Conservation (phyloP, 257 asterid genomes). For the Jacaranda copaia region DNA sequence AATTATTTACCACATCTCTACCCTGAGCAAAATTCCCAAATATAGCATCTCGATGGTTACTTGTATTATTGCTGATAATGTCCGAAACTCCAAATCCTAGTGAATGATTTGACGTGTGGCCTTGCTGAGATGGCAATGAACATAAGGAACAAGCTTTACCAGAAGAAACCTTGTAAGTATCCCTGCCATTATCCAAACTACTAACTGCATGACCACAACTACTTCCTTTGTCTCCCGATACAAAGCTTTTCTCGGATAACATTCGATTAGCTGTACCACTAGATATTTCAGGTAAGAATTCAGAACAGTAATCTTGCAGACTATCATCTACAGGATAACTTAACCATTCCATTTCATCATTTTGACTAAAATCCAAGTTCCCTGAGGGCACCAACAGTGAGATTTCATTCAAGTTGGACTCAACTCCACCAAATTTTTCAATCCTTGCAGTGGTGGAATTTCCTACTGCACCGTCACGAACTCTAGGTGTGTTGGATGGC, state of each 20-base stretch:
- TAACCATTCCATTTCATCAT: constrained; percentile 68
- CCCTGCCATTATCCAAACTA: constrained; percentile 24
- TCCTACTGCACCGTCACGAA: constrained; percentile 37
- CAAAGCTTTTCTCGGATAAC: constrained; percentile 40
- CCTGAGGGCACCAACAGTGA: constrained; percentile 49
- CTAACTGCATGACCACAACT: constrained; percentile 37
- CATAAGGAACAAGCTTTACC: constrained; percentile 40
- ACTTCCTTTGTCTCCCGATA: constrained; percentile 41
- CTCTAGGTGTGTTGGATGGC: constrained; percentile 36
- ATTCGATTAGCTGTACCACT: constrained; percentile 46
- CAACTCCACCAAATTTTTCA: constrained; percentile 50
- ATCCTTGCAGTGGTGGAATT: constrained; percentile 35
- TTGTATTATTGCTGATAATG: constrained; percentile 38
- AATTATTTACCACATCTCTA: constrained; percentile 41
- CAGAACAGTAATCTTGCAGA: constrained; percentile 55
- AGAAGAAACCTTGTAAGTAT: constrained; percentile 44
- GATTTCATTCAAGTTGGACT: constrained; percentile 46
- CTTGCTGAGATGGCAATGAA: constrained; percentile 50
- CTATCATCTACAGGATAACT: constrained; percentile 51
- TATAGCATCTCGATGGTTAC: constrained; percentile 30
- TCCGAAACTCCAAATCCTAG: constrained; percentile 52
- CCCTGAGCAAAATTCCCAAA: constrained; percentile 40
- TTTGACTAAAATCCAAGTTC: constrained; percentile 50
- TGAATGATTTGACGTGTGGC: constrained; percentile 42
- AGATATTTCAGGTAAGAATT: constrained; percentile 60